Evolutionary conservation across 768 basidiomycete species (phyloP), one percentile per base, ranked within the genome.

Genomic region (Hydnomerulius pinastri): DNA sequence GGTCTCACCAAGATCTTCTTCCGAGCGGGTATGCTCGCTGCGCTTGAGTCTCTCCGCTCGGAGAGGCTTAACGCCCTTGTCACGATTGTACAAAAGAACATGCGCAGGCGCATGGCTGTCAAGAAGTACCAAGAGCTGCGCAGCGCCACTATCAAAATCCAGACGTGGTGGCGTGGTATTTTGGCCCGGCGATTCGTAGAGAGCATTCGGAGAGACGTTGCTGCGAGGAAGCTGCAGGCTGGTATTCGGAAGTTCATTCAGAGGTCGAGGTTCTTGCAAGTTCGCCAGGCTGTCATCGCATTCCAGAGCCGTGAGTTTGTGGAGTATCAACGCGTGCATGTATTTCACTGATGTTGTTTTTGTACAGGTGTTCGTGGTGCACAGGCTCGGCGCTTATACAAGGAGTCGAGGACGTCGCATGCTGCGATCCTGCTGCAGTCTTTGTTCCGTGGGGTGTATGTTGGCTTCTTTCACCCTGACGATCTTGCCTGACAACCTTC

Each of bases 1-100:
- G 97, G 97, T 59, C 79, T 94, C 24, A 98, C 92, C 23, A 99
- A 99, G 73, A 98, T 99, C 59, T 99, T 99, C 76, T 98, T 99
- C 81, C 85, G 97, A 53, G 95, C 97, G 11, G 97, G 97, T 56
- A 98, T 98, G 93, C 86, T 99, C 48, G 96, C 97, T 23, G 89
- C 90, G 6, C 78, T 99, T 38, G 97, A 99, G 72, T 83, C 91
- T 13, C 77, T 95, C 48, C 90, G 97, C 33, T 86, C 93, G 6
- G 85, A 90, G 53, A 79, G 90, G 51, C 80, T 98, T 46, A 95
- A 96, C 64, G 76, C 85, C 18, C 82, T 99, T 72, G 92, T 95
- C 53, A 97, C 94, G 11, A 82, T 97, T 44, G 88, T 99, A 3
- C 97, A 98, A 75, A 98, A 98, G 83, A 98, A 98, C 70, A 87